Conservation (phyloP, 495 filamentous ascomycete species). For the Penicillium cinerascens region DNA sequence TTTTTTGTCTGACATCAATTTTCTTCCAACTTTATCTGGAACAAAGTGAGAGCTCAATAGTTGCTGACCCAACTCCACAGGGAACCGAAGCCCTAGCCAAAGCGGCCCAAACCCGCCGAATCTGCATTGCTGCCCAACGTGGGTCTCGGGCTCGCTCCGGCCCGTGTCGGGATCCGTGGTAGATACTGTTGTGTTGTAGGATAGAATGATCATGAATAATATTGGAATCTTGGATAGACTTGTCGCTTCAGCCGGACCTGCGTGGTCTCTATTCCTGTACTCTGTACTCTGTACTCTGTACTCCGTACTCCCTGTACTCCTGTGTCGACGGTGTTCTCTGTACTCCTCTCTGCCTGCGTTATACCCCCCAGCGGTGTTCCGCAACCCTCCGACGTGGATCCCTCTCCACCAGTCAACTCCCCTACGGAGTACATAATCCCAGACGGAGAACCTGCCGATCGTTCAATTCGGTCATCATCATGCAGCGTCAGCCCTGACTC, state of each 20-base stretch:
- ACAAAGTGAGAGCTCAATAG: constrained; percentile 3
- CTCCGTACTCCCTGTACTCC: background rate
- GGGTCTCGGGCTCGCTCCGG: constrained; percentile 25
- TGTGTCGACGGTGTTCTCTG: too few species aligned
- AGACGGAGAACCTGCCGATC: constrained; percentile 22
- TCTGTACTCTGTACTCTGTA: background rate
- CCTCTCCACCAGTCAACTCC: constrained; percentile 13
- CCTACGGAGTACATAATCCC: too few species aligned
- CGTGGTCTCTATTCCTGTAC: too few species aligned
- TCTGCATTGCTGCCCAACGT: constrained; percentile 48
- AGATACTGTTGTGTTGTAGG: background rate
- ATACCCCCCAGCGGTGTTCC: constrained; percentile 6
- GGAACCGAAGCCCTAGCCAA: too few species aligned
- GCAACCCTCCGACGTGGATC: constrained; percentile 19
- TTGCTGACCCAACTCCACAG: constrained; percentile 6
- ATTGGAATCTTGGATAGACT: background rate
- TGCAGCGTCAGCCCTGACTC: constrained; percentile 22
- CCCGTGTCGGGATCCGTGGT: constrained; percentile 12
- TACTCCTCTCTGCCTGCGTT: background rate
- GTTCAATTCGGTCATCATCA: constrained; percentile 25
- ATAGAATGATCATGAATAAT: background rate
- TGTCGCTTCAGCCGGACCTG: background rate
- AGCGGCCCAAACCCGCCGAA: too few species aligned
- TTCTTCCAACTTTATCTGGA: constrained; percentile 1
- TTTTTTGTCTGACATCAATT: constrained; percentile 38